Conservation (phyloP, 2,329 filamentous ascomycete genomes). For the Aschersonia sp. region DNA sequence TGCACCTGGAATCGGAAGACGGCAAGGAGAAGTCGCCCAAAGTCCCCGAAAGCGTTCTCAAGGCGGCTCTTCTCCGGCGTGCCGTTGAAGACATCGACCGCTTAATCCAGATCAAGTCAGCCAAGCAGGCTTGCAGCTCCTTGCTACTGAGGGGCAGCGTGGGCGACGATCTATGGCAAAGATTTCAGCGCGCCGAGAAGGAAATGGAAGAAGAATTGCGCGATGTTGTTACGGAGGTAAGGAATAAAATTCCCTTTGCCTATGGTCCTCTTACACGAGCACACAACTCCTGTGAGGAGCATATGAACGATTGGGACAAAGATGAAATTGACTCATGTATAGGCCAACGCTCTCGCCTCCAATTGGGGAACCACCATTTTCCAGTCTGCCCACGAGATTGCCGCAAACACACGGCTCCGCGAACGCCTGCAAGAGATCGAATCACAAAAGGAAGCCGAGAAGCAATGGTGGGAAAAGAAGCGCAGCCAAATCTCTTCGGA, state of each 20-base stretch:
- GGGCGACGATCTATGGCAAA: slow-evolving; percentile 89
- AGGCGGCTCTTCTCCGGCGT: slow-evolving; percentile 76
- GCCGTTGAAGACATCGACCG: slow-evolving; percentile 88
- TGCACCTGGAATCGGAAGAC: slow-evolving; percentile 57
- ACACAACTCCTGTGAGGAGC: too few relatives aligned
- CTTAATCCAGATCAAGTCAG: slow-evolving; percentile 74
- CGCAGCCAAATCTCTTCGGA: slow-evolving; percentile 56
- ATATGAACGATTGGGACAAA: background rate
- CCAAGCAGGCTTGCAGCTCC: slow-evolving; percentile 75
- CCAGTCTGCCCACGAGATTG: slow-evolving; percentile 94
- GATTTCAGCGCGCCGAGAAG: slow-evolving; percentile 83
- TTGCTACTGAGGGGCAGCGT: slow-evolving; percentile 84
- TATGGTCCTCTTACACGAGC: background rate
- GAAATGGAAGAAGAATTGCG: slow-evolving; percentile 94
- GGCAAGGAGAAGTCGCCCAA: slow-evolving; percentile 51
- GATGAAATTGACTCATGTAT: slow-evolving; percentile 1
- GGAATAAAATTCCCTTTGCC: slow-evolving; percentile 42
- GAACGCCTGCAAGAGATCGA: slow-evolving; percentile 64
- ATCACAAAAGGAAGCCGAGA: slow-evolving; percentile 55
- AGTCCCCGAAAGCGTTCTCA: slow-evolving; percentile 72
- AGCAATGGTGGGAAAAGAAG: slow-evolving; percentile 86
- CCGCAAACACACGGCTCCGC: slow-evolving; percentile 67
- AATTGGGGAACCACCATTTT: slow-evolving; percentile 94
- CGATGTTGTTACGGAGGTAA: slow-evolving; percentile 84
- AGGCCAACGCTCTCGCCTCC: slow-evolving; percentile 83